A percentile compares a stretch with the other conserved stretches of the same genome.
Evolutionary conservation across 1,139 yeast species (phyloP).

Genomic region (Keqinozyma sinolaborantium): DNA sequence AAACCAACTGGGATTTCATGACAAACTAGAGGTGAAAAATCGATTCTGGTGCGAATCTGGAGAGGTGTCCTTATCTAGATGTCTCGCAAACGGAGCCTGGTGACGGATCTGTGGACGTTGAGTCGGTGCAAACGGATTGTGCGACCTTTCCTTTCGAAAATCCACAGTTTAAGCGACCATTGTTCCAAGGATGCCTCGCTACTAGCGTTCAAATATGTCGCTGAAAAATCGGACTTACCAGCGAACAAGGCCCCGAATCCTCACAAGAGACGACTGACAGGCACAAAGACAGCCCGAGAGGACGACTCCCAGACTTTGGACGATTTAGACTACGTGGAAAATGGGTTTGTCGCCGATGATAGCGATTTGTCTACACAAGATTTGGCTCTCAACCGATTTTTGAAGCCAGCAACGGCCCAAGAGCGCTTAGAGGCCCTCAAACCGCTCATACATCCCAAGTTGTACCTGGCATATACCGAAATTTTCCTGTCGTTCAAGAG

Average conservation of each 20-base stretch:
- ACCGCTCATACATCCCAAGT: slow-evolving; percentile 23
- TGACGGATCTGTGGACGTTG: background rate
- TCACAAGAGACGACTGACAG: no score
- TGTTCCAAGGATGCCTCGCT: slow-evolving; percentile 7
- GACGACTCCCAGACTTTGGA: no score
- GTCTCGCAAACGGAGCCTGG: slow-evolving; percentile 1
- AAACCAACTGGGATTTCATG: background rate
- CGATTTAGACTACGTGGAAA: no score
- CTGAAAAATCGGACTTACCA: no score
- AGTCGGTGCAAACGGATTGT: slow-evolving; percentile 30
- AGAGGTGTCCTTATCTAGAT: background rate
- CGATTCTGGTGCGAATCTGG: no score
- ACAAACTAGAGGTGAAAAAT: no score
- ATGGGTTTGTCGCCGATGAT: no score
- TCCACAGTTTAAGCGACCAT: slow-evolving; percentile 30
- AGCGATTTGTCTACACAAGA: no score
- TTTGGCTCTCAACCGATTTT: slow-evolving; percentile 4
- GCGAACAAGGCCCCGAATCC: no score
- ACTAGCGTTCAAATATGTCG: slow-evolving; percentile 1
- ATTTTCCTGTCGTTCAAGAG: slow-evolving; percentile 26
- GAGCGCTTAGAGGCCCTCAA: slow-evolving; percentile 22
- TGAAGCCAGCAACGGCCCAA: slow-evolving; percentile 19
- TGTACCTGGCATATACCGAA: slow-evolving; percentile 26
- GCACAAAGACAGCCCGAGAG: no score
- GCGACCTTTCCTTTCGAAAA: slow-evolving; percentile 35